Evolutionary conservation across 2,329 filamentous ascomycete species (phyloP), one percentile per base, ranked within the genome.

Genomic region (Aspergillus fumigatus): DNA sequence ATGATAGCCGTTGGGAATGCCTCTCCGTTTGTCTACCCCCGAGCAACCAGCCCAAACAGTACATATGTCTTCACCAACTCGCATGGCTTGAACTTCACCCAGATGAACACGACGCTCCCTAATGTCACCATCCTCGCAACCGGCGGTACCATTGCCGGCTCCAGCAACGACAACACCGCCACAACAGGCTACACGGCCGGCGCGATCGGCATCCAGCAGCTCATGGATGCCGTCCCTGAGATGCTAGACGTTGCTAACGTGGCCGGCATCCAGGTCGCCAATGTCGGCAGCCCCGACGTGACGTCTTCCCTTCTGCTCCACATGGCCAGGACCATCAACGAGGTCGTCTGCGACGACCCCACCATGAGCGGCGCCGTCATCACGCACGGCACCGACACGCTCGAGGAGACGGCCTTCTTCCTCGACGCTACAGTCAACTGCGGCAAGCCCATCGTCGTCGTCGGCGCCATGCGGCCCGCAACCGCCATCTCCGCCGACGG

Each of bases 391-490:
- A 88, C 85, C 8, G 85, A 88, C 63, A 86, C 83, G 0, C 75
- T 88, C 1, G 84, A 87, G 63, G 84, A 87, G 68, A 81, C 82
- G 0, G 82, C 84, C 8, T 86, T 87, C 73, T 86, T 86, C 73
- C 72, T 87, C 8, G 81, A 86, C 59, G 70, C 82, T 3, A 84
- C 82, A 0, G 67, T 86, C 35, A 79, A 79, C 61, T 82, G 79
- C 47, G 75, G 76, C 29, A 86, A 87, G 68, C 84, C 84, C 0
- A 76, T 87, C 4, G 78, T 87, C 3, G 65, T 84, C 25, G 84
- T 84, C 1, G 84, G 84, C 4, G 80, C 84, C 19, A 87, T 87
- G 84, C 76, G 84, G 9, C 84, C 84, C 4, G 80, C 83, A 0
- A 86, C 84, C 0, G 84, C 83, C 11, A 76, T 86, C 63, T 83